A percentile compares a stretch with the other conserved stretches of the same genome.
Evolutionary conservation across 2,329 filamentous ascomycete genomes (phyloP).

Genomic region (Ceratocystiopsis sp.): DNA sequence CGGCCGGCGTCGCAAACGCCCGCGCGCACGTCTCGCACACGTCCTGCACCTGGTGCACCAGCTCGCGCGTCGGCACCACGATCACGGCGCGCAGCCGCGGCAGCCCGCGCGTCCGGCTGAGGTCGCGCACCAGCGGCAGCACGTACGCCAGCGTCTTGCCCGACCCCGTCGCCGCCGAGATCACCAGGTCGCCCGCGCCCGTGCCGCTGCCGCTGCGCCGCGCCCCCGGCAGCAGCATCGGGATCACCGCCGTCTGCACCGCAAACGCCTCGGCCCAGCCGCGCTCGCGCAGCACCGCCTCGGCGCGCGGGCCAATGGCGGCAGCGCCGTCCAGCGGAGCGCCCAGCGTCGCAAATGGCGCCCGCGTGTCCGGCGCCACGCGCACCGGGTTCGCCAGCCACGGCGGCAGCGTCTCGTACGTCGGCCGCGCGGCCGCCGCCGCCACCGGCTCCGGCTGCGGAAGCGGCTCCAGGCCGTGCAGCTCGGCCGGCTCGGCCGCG

Average conservation of each 20-base stretch:
- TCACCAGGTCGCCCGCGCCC: constrained; percentile 59
- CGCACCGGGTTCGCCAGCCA: constrained; percentile 69
- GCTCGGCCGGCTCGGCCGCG: constrained; percentile 19
- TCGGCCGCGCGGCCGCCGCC: constrained; percentile 39
- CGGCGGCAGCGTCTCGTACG: constrained; percentile 60
- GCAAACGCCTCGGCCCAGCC: constrained; percentile 58
- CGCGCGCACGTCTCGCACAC: constrained; percentile 58
- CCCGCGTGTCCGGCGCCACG: constrained; percentile 41
- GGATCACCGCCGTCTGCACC: constrained; percentile 64
- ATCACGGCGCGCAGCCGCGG: constrained; percentile 63
- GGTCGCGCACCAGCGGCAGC: constrained; percentile 63
- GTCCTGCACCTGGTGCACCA: constrained; percentile 72
- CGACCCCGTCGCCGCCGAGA: constrained; percentile 87
- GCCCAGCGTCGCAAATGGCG: constrained; percentile 32
- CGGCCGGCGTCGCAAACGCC: constrained; percentile 36
- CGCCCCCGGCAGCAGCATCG: constrained; percentile 53
- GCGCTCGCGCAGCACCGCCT: constrained; percentile 46
- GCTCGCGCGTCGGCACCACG: constrained; percentile 77
- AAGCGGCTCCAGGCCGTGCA: constrained; percentile 62
- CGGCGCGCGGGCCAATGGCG: constrained; percentile 37
- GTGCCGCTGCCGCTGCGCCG: constrained; percentile 13
- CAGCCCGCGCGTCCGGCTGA: constrained; percentile 35
- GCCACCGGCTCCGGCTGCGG: constrained; percentile 56
- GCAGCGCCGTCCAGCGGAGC: constrained; percentile 14
- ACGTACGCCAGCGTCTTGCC: constrained; percentile 91